Conservation (phyloP, 495 filamentous ascomycete genomes). For the Neurospora terricola region DNA sequence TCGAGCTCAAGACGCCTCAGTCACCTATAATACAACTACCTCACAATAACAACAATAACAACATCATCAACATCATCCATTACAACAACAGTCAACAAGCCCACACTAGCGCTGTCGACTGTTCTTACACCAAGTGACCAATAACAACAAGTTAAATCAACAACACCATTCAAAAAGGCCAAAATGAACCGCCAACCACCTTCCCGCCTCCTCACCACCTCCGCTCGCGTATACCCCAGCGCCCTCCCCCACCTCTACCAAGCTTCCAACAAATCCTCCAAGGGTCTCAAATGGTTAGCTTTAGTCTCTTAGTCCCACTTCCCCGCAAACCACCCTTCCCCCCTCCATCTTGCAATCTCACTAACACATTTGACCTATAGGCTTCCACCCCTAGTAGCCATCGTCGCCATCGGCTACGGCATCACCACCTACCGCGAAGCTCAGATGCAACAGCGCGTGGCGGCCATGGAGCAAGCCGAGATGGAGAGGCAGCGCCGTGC, state of each 20-base stretch:
- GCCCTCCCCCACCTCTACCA: constrained; percentile 32
- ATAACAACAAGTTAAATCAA: not conserved
- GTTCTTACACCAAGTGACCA: not conserved
- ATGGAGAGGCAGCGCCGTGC: constrained; percentile 14
- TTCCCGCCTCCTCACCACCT: constrained; percentile 25
- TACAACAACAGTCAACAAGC: not conserved
- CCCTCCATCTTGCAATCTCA: not conserved
- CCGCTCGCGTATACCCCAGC: constrained; percentile 32
- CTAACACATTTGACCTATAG: constrained; percentile 12
- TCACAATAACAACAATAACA: not conserved
- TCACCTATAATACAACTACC: not conserved
- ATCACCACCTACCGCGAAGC: constrained; percentile 23
- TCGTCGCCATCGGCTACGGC: constrained; percentile 33
- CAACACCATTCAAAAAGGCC: not conserved
- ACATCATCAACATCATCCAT: not conserved
- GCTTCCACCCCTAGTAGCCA: constrained; percentile 29
- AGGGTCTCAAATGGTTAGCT: constrained; percentile 28
- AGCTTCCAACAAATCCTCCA: constrained; percentile 10
- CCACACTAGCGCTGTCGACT: not conserved
- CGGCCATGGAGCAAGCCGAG: constrained; percentile 13
- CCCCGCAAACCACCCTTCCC: not conserved
- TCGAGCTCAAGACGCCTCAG: not conserved
- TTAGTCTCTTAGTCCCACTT: not conserved
- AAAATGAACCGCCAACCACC: constrained; percentile 23
- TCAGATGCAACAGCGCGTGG: constrained; percentile 15